Evolutionary conservation across 1,139 yeast genomes (phyloP), one percentile per base, ranked within the genome.

Genomic region (Pneumocystis sp.): DNA sequence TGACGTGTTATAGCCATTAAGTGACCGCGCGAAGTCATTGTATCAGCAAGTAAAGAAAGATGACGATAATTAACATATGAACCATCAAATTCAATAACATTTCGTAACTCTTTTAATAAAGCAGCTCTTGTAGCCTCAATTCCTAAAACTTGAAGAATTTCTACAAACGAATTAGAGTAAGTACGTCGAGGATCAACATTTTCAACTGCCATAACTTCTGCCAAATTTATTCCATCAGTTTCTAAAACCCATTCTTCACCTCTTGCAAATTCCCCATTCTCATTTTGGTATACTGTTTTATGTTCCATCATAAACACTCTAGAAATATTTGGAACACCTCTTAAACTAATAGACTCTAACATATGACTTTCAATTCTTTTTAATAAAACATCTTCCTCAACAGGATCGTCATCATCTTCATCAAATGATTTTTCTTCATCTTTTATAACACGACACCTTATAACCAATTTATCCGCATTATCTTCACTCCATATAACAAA

Each of bases 401-500:
- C 61, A 34, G 95, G 91, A 71, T 90, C 97, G 35, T 86, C 89
- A 69, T 91, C 89, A 69, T 91, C 97, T 72, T 90, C 96, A 71
- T 91, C 97, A 74, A 90, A 78, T 19, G 90, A 81, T 78, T 93
- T 93, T 68, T 96, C 97, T 76, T 90, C 97, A 39, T 64, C 69
- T 77, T 98, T 89, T 61, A 93, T 93, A 71, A 95, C 96, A 81
- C 99, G 88, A 82, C 98, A 93, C 81, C 99, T 95, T 71, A 95
- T 87, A 69, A 93, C 86, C 77, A 95, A 85, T 76, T 90, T 91
- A 71, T 93, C 97, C 62, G 97, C 97, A 73, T 95, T 91, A 80
- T 95, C 99, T 80, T 95, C 98, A 63, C 97, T 90, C 98, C 98
- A 95, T 74, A 95, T 93, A 64, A 95, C 96, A 73, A 91, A 93